These are phyloP conservation scores for Rhododendron kiyosumense DNA, from an alignment of 148 eudicot species.

Conservation along the genomic window DNA sequence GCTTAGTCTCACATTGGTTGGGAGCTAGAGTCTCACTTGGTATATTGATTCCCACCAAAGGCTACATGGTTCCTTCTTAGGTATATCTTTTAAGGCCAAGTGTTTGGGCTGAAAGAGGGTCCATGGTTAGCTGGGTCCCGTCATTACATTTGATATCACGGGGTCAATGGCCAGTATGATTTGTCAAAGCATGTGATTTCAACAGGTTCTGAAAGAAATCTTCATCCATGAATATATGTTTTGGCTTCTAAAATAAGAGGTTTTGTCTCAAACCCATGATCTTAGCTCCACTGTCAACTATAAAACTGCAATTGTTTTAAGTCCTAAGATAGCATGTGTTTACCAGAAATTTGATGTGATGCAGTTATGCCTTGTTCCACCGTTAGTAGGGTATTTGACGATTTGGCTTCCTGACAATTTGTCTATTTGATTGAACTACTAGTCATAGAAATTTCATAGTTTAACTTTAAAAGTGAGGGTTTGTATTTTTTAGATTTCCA, in stretches of 20 bases:
- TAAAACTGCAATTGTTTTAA: not conserved
- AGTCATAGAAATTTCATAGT: not conserved
- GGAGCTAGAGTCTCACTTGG: no score
- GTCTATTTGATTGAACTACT: not conserved
- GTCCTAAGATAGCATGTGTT: not conserved
- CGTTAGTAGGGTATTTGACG: not conserved
- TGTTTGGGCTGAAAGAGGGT: no score
- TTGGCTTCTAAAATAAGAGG: not conserved
- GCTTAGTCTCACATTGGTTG: no score
- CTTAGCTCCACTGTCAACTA: not conserved
- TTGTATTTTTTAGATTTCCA: not conserved
- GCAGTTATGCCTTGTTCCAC: not conserved
- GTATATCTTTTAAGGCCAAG: no score
- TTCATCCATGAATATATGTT: not conserved
- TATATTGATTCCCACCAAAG: no score
- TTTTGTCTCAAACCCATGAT: not conserved
- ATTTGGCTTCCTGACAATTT: not conserved
- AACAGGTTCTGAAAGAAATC: not conserved
- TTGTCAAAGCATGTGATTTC: no score
- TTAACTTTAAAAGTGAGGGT: not conserved
- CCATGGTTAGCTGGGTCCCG: no score
- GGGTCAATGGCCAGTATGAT: no score
- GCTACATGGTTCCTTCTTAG: no score
- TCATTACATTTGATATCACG: no score
- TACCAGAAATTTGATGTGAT: not conserved